Evolutionary conservation across 805 yeast genomes (phyloP), one percentile per base, ranked within the genome.

Genomic region (Kuraishia hungarica): DNA sequence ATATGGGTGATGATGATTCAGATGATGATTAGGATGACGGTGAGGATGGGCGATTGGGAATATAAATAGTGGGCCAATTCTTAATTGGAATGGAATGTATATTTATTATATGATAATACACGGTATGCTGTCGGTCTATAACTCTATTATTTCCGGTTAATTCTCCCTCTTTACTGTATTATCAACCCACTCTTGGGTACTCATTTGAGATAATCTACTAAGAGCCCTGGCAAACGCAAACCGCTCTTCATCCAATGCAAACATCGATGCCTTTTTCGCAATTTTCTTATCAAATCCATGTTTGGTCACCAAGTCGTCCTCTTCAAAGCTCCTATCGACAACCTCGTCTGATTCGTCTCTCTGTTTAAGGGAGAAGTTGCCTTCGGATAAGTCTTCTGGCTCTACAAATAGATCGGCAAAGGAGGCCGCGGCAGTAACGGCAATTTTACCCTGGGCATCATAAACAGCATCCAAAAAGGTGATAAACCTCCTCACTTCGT

Each of bases 221-320:
- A 93, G 75, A 0, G 98, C 97, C 66, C 99, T 80, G 0, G 97
- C 97, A 75, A 93, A 93, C 21, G 99, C 99, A 73, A 93, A 94
- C 68, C 86, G 81, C 72, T 93, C 99, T 69, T 93, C 99, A 69
- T 91, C 98, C 48, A 94, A 79, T 52, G 88, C 89, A 72, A 94
- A 93, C 80, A 88, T 80, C 61, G 82, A 66, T 1, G 91, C 87
- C 64, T 83, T 82, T 61, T 82, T 79, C 11, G 89, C 92, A 56
- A 87, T 74, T 58, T 82, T 82, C 57, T 83, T 79, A 60, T 86
- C 87, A 59, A 89, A 86, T 0, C 94, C 96, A 68, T 88, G 90
- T 57, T 84, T 78, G n/a, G 76, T 78, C 22, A 87, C 88, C 67
- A 88, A 70, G 23, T 80, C 84, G 62, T 84, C 89, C 10, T 67